These are phyloP conservation scores for Phytophthora sp. DNA, from an alignment of 352 stramenopile genomes.

Conservation along the genomic window DNA sequence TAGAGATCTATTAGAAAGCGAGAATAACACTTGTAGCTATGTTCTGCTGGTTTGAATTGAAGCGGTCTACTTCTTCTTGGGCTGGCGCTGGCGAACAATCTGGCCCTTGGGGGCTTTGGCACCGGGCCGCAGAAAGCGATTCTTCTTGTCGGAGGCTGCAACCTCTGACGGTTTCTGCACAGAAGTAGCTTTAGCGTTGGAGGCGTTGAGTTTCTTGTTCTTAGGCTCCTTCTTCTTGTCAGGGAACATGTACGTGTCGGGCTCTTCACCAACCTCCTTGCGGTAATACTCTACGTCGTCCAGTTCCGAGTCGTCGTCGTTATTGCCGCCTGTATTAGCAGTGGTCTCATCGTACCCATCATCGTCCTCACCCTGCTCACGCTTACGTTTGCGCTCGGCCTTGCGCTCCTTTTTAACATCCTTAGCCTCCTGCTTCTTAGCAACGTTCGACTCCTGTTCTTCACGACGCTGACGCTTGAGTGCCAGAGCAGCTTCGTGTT, in stretches of 20 bases:
- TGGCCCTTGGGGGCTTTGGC: conserved; percentile 57
- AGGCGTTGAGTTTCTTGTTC: conserved; percentile 58
- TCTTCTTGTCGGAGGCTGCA: conserved; percentile 70
- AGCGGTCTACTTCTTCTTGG: conserved; percentile 49
- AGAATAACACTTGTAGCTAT: conserved; percentile 19
- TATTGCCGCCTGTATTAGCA: conserved; percentile 29
- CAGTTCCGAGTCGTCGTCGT: conserved; percentile 65
- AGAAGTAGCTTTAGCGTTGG: conserved; percentile 8
- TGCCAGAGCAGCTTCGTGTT: conserved; percentile 65
- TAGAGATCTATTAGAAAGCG: conserved; percentile 39
- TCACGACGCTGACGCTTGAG: conserved; percentile 88
- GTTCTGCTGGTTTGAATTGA: conserved; percentile 17
- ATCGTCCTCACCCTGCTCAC: conserved; percentile 54
- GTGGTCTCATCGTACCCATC: conserved; percentile 52
- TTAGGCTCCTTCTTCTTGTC: conserved; percentile 42
- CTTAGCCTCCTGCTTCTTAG: conserved; percentile 85
- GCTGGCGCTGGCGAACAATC: conserved; percentile 61
- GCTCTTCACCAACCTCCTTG: conserved; percentile 82
- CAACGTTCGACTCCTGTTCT: conserved; percentile 91
- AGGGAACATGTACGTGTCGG: conserved; percentile 82
- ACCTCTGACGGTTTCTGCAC: conserved; percentile 64
- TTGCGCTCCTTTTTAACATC: conserved; percentile 83
- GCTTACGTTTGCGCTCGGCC: conserved; percentile 64
- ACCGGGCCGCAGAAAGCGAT: conserved; percentile 52
- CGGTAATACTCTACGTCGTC: conserved; percentile 87